phyloP scores from a whole-genome alignment of 805 yeast species.

The Kuraishia ogatae region DNA sequence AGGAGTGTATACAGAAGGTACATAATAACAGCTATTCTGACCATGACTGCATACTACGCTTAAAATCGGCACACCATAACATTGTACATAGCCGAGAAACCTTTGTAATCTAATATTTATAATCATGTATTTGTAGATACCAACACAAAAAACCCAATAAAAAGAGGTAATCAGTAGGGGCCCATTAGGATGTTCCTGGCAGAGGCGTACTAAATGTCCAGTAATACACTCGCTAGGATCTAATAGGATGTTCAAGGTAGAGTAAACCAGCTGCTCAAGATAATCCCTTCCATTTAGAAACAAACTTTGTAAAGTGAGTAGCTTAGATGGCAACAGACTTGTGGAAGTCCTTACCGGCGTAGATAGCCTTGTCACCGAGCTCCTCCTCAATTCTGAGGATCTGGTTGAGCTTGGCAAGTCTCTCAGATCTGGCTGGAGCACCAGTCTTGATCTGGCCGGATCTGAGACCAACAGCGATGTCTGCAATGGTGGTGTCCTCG shows the following conservation, averaged over 20 bases:
- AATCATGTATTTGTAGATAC: not conserved
- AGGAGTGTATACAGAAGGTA: too few species aligned
- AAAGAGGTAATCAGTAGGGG: not conserved
- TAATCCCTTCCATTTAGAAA: too few species aligned
- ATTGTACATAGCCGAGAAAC: too few species aligned
- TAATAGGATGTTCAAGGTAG: not conserved
- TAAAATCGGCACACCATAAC: too few species aligned
- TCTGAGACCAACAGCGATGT: constrained; percentile 95
- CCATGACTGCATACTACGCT: too few species aligned
- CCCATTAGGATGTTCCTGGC: not conserved
- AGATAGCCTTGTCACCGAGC: constrained; percentile 94
- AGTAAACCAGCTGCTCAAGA: not conserved
- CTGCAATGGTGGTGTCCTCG: constrained; percentile 98
- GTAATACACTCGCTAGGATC: too few species aligned
- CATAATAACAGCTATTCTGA: too few species aligned
- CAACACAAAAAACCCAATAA: not conserved
- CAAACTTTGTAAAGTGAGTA: too few species aligned
- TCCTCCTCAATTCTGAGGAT: constrained; percentile 97
- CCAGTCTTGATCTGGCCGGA: constrained; percentile 99
- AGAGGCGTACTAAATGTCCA: not conserved
- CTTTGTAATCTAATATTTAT: too few species aligned
- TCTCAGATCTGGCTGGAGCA: constrained; percentile 99
- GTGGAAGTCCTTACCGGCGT: constrained; percentile 92
- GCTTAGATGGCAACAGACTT: constrained; percentile 17
- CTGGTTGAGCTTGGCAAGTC: constrained; percentile 98